Evolutionary conservation across 352 stramenopile genomes (phyloP).

Genomic region (Phytophthora tentaculata): DNA sequence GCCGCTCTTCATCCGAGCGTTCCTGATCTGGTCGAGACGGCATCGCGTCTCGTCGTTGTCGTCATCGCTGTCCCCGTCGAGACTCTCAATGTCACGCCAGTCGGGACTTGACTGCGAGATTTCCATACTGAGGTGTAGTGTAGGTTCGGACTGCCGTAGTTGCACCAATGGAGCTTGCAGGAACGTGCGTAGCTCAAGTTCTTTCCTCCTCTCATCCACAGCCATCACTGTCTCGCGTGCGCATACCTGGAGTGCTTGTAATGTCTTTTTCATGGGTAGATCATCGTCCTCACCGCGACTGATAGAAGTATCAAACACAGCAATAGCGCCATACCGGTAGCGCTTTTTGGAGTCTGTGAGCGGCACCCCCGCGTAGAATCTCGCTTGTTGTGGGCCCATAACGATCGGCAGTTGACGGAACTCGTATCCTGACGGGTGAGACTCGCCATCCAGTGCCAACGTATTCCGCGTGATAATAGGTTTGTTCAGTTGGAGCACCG

Average conservation of each 20-base stretch:
- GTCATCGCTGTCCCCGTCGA: slow-evolving; percentile 35
- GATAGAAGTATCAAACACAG: slow-evolving; percentile 65
- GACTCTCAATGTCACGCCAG: slow-evolving; percentile 25
- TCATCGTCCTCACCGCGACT: slow-evolving; percentile 44
- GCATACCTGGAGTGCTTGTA: slow-evolving; percentile 46
- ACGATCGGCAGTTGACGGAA: slow-evolving; percentile 73
- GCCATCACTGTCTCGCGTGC: slow-evolving; percentile 40
- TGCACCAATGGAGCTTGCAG: slow-evolving; percentile 56
- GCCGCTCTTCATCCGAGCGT: slow-evolving; percentile 18
- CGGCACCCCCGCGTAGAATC: slow-evolving; percentile 76
- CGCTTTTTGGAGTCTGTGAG: slow-evolving; percentile 51
- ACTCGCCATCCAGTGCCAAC: slow-evolving; percentile 31
- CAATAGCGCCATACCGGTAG: slow-evolving; percentile 62
- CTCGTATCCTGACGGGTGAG: slow-evolving; percentile 45
- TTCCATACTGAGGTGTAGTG: slow-evolving; percentile 42
- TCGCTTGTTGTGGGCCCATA: slow-evolving; percentile 65
- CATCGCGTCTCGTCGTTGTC: slow-evolving; percentile 27
- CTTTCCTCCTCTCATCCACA: slow-evolving; percentile 50
- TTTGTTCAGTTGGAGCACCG: slow-evolving; percentile 53
- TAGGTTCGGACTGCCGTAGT: slow-evolving; percentile 51
- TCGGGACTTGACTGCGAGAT: slow-evolving; percentile 16
- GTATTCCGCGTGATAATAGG: slow-evolving; percentile 62
- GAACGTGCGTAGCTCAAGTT: slow-evolving; percentile 63
- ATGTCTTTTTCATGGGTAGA: slow-evolving; percentile 39
- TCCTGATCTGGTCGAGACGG: slow-evolving; percentile 22